Conservation (phyloP, 805 yeast species). For the Lachancea nothofagi region DNA sequence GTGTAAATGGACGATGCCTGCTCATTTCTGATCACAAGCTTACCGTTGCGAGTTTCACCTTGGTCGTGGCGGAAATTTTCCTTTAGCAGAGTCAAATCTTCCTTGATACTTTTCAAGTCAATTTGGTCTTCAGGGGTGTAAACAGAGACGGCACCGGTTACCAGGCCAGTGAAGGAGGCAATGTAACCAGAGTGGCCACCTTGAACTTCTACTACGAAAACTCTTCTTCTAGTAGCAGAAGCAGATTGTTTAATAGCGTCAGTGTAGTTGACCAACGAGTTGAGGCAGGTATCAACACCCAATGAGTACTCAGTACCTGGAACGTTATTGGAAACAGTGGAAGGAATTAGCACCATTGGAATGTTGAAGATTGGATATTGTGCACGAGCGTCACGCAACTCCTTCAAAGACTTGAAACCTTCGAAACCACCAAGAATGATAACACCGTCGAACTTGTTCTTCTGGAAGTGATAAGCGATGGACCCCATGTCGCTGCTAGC, state of each 20-base stretch:
- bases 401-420: constrained; percentile 82
- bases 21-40: constrained; percentile 77
- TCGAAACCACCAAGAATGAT: constrained; percentile 95
- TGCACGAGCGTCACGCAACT: constrained; percentile 69
- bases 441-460: constrained; percentile 80
- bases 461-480: constrained; percentile 89
- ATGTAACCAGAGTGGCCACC: constrained; percentile 96
- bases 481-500: constrained; percentile 85
- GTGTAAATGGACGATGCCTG: constrained; percentile 77
- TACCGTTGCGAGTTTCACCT: constrained; percentile 81
- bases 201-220: constrained; percentile 94
- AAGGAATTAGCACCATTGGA: constrained; percentile 90
- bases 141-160: constrained; percentile 86
- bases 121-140: constrained; percentile 88
- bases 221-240: constrained; percentile 88
- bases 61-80: constrained; percentile 65
- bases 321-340: constrained; percentile 94
- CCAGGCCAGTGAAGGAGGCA: constrained; percentile 78
- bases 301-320: constrained; percentile 98
- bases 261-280: constrained; percentile 84
- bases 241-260: constrained; percentile 95
- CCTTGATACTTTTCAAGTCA: constrained; percentile 58
- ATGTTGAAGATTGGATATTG: constrained; percentile 88
- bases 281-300: constrained; percentile 94
- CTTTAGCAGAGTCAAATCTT: constrained; percentile 66